Percentiles rank a stretch among this genome's conserved stretches.
These are phyloP conservation scores for Cicer pinnatifidum DNA, from an alignment of 306 rosid species.

Conservation along the genomic window DNA sequence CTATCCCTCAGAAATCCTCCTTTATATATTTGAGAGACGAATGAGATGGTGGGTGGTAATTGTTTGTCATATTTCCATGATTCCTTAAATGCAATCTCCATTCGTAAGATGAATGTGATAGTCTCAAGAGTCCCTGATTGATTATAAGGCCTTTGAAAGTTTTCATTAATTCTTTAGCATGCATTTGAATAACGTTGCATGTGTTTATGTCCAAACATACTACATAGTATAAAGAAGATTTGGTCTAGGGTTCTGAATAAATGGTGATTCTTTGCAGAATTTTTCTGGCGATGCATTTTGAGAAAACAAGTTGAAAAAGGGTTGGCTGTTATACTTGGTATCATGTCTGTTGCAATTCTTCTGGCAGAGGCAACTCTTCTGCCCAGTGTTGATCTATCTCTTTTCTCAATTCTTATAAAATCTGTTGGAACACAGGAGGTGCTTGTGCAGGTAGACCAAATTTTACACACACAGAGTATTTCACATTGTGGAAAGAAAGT, in stretches of 20 bases:
- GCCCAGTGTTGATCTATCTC: conserved; percentile 85
- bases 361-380: conserved; percentile 95
- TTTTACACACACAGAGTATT: not conserved
- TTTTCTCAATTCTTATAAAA: conserved; percentile 86
- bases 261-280: conserved; percentile 68
- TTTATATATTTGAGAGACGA: not conserved
- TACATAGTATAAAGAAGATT: conserved; percentile 4
- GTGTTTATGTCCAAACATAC: not conserved
- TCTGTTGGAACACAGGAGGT: conserved; percentile 77
- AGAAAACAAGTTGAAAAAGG: conserved; percentile 81
- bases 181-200: not conserved
- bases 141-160: not conserved
- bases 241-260: conserved; percentile 39
- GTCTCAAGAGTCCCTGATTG: not conserved
- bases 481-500: conserved; percentile 35
- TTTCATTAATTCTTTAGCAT: not conserved
- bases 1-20: not conserved
- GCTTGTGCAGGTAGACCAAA: conserved; percentile 83
- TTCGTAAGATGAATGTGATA: not conserved
- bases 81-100: not conserved
- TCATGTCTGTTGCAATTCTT: conserved; percentile 91
- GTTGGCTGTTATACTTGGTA: conserved; percentile 77
- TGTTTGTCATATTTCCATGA: conserved; percentile 10
- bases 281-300: conserved; percentile 86
- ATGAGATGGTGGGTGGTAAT: not conserved